Percentiles rank a stretch among this genome's conserved stretches.
Conservation (phyloP, 2,329 filamentous ascomycete genomes). For the Pezicula neosporulosa region DNA sequence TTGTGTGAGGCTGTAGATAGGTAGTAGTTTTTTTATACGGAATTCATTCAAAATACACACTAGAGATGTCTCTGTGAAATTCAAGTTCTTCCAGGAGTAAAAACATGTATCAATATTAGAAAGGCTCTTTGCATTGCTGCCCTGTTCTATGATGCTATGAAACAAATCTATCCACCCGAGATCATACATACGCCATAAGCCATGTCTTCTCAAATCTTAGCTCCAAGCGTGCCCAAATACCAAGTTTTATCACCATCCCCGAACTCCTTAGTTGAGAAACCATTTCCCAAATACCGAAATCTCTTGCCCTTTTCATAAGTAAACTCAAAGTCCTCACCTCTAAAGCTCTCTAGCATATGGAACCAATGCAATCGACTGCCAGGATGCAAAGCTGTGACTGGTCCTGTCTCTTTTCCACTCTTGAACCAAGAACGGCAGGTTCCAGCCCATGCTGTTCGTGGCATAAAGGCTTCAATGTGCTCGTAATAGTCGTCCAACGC, state of each 20-base stretch:
- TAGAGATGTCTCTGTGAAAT: too few species aligned
- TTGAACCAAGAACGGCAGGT: slow-evolving; percentile 21
- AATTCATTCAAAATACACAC: too few species aligned
- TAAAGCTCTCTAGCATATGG: slow-evolving; percentile 12
- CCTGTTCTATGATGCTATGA: too few species aligned
- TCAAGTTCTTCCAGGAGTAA: too few species aligned
- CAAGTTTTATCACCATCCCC: slow-evolving; percentile 9
- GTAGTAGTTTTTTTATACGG: too few species aligned
- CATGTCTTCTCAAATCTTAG: too few species aligned
- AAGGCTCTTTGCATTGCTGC: too few species aligned
- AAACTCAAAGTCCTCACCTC: slow-evolving; percentile 14
- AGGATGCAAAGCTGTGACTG: slow-evolving; percentile 13
- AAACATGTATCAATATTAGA: too few species aligned
- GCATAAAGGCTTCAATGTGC: slow-evolving; percentile 25
- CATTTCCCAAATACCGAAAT: slow-evolving; percentile 15
- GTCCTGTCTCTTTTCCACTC: slow-evolving; percentile 8
- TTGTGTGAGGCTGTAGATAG: too few species aligned
- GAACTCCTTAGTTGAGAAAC: slow-evolving; percentile 8
- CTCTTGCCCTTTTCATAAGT: slow-evolving; percentile 3
- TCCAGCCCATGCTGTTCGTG: slow-evolving; percentile 17
- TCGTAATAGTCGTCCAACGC: slow-evolving; percentile 29
- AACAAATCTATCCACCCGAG: too few species aligned
- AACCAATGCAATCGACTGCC: slow-evolving; percentile 14
- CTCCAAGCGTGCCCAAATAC: slow-evolving; percentile 8
- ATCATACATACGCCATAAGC: too few species aligned